Percentiles rank a stretch among this genome's conserved stretches.
These are phyloP conservation scores for Phallus indusiatus DNA, from an alignment of 768 basidiomycete species.

Conservation along the genomic window DNA sequence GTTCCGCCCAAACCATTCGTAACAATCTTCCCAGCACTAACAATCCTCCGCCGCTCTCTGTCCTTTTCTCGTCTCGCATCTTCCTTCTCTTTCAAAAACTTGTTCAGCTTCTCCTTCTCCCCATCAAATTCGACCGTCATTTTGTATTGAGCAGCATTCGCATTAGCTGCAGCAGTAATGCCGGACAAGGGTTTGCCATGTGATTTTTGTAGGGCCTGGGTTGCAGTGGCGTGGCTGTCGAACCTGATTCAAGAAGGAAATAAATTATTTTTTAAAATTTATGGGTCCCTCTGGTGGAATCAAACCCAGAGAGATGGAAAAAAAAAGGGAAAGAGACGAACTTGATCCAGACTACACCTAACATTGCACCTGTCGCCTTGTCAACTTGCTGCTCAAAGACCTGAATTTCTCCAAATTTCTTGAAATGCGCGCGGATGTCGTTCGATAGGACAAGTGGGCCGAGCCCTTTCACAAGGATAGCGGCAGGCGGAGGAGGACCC, in stretches of 20 bases:
- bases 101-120: conserved; percentile 53
- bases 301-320: not conserved
- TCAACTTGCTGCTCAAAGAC: conserved; percentile 76
- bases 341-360: conserved; percentile 74
- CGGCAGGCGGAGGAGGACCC: conserved; percentile 62
- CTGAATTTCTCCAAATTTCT: conserved; percentile 47
- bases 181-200: conserved; percentile 53
- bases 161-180: conserved; percentile 25
- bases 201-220: conserved; percentile 51
- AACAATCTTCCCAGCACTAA: not conserved
- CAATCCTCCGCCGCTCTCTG: conserved; percentile 31
- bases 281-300: not conserved
- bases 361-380: conserved; percentile 64
- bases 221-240: conserved; percentile 56
- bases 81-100: conserved; percentile 58
- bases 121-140: conserved; percentile 75
- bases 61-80: conserved; percentile 38
- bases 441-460: conserved; percentile 61
- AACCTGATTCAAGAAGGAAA: conserved; percentile 13
- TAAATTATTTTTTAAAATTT: not conserved
- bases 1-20: not conserved
- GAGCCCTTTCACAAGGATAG: conserved; percentile 64
- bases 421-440: conserved; percentile 58
- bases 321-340: conserved; percentile 24
- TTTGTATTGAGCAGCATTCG: conserved; percentile 41